Evolutionary conservation across 2,329 filamentous ascomycete genomes (phyloP).

Genomic region (Cladosporium oxysporum): DNA sequence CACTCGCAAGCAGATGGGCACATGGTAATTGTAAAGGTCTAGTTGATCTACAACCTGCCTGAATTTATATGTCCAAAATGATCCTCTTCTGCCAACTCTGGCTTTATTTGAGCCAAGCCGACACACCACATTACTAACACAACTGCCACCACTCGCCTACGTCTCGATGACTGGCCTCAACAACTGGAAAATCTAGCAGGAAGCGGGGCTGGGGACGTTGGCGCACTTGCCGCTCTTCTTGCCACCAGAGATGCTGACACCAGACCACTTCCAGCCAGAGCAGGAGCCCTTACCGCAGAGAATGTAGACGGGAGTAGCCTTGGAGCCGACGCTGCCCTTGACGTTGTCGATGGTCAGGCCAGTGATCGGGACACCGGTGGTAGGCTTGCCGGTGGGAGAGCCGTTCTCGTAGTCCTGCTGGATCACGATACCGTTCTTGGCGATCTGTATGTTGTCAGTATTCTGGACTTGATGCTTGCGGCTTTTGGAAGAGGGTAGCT

Average conservation of each 20-base stretch:
- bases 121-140: not conserved
- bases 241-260: constrained; percentile 54
- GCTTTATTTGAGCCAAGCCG: not conserved
- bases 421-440: constrained; percentile 58
- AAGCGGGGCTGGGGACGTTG: constrained; percentile 39
- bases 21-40: not conserved
- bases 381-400: constrained; percentile 38
- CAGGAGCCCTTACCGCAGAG: constrained; percentile 56
- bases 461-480: not conserved
- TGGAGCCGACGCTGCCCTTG: constrained; percentile 45
- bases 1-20: not conserved
- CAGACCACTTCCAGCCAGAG: constrained; percentile 56
- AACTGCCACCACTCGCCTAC: not conserved
- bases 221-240: constrained; percentile 45
- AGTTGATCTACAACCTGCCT: constrained; percentile 2
- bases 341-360: constrained; percentile 49
- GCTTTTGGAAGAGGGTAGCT: not conserved
- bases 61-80: not conserved
- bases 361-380: constrained; percentile 55
- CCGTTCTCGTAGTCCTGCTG: constrained; percentile 61
- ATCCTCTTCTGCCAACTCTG: not conserved
- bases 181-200: constrained; percentile 7
- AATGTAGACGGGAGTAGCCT: constrained; percentile 50
- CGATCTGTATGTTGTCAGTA: constrained; percentile 40
- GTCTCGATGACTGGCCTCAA: not conserved